Base-by-base conservation (phyloP, 345 rosid genomes). In the Lepidium sativum region DNA sequence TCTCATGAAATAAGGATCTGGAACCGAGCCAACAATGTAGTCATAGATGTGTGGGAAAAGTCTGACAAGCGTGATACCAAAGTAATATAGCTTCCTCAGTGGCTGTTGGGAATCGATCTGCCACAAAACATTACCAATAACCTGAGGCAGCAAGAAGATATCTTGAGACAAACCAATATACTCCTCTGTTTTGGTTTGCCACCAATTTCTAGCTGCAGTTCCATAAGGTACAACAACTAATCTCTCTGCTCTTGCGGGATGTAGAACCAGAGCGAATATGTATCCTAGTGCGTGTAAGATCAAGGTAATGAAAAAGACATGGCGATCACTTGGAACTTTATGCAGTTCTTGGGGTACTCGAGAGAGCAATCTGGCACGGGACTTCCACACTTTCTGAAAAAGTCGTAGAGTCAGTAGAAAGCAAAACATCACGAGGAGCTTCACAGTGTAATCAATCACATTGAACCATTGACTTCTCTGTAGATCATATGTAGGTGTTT, bases 61-160 rank as follows among this genome's bases (percentile, higher is more conserved):
- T 44, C 95, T 80, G 68, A 88, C 83, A 0, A 65, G 53, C 31
- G 96, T 88, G 69, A 86, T 77, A 17, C 98, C 96, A 0, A 83
- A 57, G 61, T 75, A 86, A 60, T 91, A 91, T 14, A 80, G 80
- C 62, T 81, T 81, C 72, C 83, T 47, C 20, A 91, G 77, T 9
- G 98, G 88, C 77, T 71, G 64, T 77, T 75, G 44, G 39, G 75
- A 73, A 54, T 88, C 82, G 2, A 83, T 77, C 67, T 85, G 88
- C 98, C 98, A 91, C 11, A 84, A 21, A 14, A 83, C 51, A 64
- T 86, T 86, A 35, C 86, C 90, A 18, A 88, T 81, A 16, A 91
- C 84, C 73, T 91, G 98, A 55, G 98, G 98, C 3, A 91, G 88
- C 77, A 91, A 81, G 83, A 84, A 91, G 56, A 88, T 81, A 63